Conservation (phyloP, 2,329 filamentous ascomycete genomes). For the Cladosporium sp. region DNA sequence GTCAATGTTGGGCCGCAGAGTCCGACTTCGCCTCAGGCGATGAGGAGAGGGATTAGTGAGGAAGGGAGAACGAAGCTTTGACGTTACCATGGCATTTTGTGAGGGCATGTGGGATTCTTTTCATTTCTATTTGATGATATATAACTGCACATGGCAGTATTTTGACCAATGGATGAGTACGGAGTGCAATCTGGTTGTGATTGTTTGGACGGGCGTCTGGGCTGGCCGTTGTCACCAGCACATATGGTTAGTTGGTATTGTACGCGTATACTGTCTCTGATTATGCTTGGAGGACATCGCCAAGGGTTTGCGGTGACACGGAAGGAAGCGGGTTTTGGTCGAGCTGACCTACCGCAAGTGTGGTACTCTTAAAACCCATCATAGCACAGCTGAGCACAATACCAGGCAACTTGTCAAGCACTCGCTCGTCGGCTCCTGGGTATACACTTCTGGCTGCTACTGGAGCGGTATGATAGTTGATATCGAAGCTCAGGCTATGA, state of each 20-base stretch:
- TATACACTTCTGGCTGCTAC: too few relatives aligned
- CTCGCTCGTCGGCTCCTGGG: too few relatives aligned
- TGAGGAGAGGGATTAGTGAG: slow-evolving; percentile 30
- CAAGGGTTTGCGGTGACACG: neutral
- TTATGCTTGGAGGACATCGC: neutral
- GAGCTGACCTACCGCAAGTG: too few relatives aligned
- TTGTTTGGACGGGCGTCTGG: too few relatives aligned
- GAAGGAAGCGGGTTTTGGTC: too few relatives aligned
- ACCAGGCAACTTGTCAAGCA: too few relatives aligned
- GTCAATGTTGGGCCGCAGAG: slow-evolving; percentile 18
- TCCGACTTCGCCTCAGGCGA: slow-evolving; percentile 4
- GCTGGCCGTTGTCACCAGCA: neutral
- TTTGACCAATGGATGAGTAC: neutral
- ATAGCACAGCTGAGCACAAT: too few relatives aligned
- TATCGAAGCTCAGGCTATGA: too few relatives aligned
- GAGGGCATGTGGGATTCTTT: neutral
- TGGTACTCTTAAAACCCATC: too few relatives aligned
- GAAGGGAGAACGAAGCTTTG: slow-evolving; percentile 36
- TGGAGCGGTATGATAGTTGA: too few relatives aligned
- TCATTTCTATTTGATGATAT: neutral
- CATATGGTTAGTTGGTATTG: neutral
- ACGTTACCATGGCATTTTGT: slow-evolving; percentile 3
- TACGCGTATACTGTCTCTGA: neutral
- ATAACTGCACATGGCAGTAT: neutral
- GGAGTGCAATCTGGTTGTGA: neutral